Percentiles rank a stretch among this genome's conserved stretches.
Conservation (phyloP, 768 basidiomycete genomes). For the Lactifluus echinatus region DNA sequence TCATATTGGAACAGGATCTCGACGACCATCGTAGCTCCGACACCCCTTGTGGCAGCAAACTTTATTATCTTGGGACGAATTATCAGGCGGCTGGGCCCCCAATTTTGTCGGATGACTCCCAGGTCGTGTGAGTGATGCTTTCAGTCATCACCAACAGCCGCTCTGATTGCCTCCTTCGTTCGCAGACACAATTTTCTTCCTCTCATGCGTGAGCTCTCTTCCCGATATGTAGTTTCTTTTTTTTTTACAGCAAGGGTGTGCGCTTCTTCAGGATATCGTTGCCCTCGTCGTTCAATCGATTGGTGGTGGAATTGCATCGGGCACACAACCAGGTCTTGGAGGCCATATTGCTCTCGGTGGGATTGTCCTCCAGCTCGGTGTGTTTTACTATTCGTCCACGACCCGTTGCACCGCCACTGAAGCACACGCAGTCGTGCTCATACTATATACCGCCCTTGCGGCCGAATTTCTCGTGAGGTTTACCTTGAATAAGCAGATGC, state of each 20-base stretch:
- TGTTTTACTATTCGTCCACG: neutral
- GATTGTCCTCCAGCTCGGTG: constrained; percentile 16
- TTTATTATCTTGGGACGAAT: constrained; percentile 21
- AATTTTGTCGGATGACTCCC: constrained; percentile 21
- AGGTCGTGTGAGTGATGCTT: constrained; percentile 13
- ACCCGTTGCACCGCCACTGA: neutral
- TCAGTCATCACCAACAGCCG: neutral
- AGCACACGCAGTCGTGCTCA: neutral
- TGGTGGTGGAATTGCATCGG: constrained; percentile 25
- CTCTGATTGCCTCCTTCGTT: neutral
- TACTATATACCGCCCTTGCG: neutral
- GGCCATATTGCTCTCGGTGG: constrained; percentile 16
- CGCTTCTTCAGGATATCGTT: constrained; percentile 2
- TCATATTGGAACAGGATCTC: constrained; percentile 21
- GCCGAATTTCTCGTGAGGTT: constrained; percentile 8
- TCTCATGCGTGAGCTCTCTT: neutral
- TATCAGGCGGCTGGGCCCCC: constrained; percentile 17
- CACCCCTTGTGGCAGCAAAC: constrained; percentile 19
- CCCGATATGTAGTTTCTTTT: neutral
- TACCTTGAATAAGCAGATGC: neutral
- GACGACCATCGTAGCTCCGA: constrained; percentile 27
- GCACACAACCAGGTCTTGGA: neutral
- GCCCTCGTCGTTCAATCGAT: constrained; percentile 26
- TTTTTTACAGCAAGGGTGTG: neutral
- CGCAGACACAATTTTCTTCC: constrained; percentile 2